These are phyloP conservation scores for Gossypium stocksii DNA, from an alignment of 345 rosid genomes.

Conservation along the genomic window DNA sequence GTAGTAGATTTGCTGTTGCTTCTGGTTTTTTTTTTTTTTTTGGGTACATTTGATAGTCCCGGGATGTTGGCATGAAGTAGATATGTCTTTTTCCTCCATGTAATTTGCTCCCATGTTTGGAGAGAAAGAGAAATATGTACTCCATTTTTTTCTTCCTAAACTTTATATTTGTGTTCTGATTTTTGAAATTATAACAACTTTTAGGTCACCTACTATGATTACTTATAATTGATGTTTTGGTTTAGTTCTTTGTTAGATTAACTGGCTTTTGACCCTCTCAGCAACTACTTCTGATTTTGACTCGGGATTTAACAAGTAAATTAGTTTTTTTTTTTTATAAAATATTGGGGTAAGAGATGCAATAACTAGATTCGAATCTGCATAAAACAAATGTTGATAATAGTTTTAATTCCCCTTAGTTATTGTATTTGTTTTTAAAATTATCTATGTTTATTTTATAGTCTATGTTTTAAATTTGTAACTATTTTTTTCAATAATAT, in stretches of 20 bases:
- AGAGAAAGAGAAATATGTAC: background rate
- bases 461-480: too few relatives aligned
- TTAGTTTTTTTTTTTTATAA: too few relatives aligned
- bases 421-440: too few relatives aligned
- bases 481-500: too few relatives aligned
- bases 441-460: too few relatives aligned
- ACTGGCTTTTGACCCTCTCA: background rate
- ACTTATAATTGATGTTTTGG: background rate
- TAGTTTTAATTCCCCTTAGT: too few relatives aligned
- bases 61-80: background rate
- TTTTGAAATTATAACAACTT: background rate
- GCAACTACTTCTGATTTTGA: background rate
- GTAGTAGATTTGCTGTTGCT: background rate
- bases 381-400: too few relatives aligned
- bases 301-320: too few relatives aligned
- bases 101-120: background rate
- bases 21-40: background rate
- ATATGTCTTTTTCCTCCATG: constrained; percentile 1
- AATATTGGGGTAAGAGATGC: too few relatives aligned
- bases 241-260: background rate
- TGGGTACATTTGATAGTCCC: background rate
- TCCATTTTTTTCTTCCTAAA: background rate
- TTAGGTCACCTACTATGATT: constrained; percentile 3
- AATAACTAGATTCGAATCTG: too few relatives aligned
- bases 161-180: background rate